A percentile compares a stretch with the other conserved stretches of the same genome.
Evolutionary conservation across 129 eudicot genomes (phyloP).

Genomic region (Gnaphalium uliginosum): DNA sequence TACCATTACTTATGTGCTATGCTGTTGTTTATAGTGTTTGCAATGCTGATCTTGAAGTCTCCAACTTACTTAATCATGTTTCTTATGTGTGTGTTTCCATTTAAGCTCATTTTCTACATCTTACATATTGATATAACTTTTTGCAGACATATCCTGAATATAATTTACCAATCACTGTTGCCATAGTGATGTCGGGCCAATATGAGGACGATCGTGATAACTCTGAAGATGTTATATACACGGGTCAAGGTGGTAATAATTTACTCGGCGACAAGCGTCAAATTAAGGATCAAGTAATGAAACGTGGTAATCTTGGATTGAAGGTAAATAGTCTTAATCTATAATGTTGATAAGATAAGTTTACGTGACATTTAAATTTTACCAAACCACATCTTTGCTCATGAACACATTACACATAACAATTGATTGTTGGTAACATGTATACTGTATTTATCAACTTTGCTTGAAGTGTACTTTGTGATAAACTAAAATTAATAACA

Average conservation of each 20-base stretch:
- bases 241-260: conserved; percentile 97
- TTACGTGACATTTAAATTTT: too few relatives aligned
- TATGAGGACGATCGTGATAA: conserved; percentile 94
- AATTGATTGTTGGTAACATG: conserved; percentile 10
- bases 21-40: conserved; percentile 17
- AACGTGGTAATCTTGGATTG: conserved; percentile 78
- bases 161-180: conserved; percentile 62
- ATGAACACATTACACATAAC: conserved; percentile 2
- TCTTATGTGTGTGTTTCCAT: conserved; percentile 1
- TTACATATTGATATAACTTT: background rate
- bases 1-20: conserved; percentile 10
- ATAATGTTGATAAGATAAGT: background rate
- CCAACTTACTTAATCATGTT: conserved; percentile 4
- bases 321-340: conserved; percentile 47
- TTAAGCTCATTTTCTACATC: background rate
- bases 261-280: conserved; percentile 73
- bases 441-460: background rate
- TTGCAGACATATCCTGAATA: conserved; percentile 46
- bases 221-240: conserved; percentile 70
- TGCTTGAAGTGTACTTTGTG: conserved; percentile 2
- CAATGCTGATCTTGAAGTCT: background rate
- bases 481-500: too few relatives aligned
- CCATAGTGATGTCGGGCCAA: conserved; percentile 89
- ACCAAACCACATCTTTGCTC: background rate
- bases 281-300: conserved; percentile 64